Evolutionary conservation across 1,284 basidiomycete genomes (phyloP).

Genomic region (Anthracocystis panici-leucophaei): DNA sequence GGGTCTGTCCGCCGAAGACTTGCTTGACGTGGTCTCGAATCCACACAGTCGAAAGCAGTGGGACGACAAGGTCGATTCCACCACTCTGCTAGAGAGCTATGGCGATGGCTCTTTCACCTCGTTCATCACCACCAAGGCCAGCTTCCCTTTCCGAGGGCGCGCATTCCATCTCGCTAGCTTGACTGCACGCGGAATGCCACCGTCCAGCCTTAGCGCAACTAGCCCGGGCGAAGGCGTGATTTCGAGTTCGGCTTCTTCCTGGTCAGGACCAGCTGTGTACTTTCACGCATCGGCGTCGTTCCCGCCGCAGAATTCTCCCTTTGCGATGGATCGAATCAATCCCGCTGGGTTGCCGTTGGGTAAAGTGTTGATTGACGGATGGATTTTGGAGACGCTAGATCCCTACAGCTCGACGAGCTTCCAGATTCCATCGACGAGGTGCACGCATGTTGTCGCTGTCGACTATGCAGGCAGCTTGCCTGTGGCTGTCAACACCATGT

Average conservation of each 20-base stretch:
- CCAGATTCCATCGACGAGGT: slow-evolving; percentile 91
- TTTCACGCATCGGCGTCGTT: slow-evolving; percentile 71
- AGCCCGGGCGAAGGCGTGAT: slow-evolving; percentile 29
- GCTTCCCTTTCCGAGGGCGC: slow-evolving; percentile 91
- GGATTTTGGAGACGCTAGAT: slow-evolving; percentile 96
- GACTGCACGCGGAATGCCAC: slow-evolving; percentile 73
- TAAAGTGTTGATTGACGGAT: slow-evolving; percentile 88
- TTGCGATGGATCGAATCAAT: slow-evolving; percentile 79
- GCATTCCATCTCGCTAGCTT: slow-evolving; percentile 85
- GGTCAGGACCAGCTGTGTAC: slow-evolving; percentile 70
- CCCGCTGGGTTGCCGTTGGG: slow-evolving; percentile 81
- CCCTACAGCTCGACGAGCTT: slow-evolving; percentile 96
- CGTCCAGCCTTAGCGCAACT: slow-evolving; percentile 27
- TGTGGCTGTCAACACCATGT: slow-evolving; percentile 85
- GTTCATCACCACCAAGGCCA: slow-evolving; percentile 74
- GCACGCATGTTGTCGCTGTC: slow-evolving; percentile 86
- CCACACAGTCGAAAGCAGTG: slow-evolving; percentile 78
- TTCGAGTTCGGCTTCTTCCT: slow-evolving; percentile 70
- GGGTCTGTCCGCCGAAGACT: slow-evolving; percentile 91
- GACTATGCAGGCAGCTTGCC: slow-evolving; percentile 91
- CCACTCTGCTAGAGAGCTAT: slow-evolving; percentile 80
- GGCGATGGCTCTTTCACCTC: slow-evolving; percentile 78
- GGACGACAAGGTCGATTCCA: slow-evolving; percentile 85
- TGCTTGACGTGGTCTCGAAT: slow-evolving; percentile 78
- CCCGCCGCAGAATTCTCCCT: slow-evolving; percentile 80